Evolutionary conservation across 2,329 filamentous ascomycete species (phyloP).

Genomic region (Neurospora sp.): DNA sequence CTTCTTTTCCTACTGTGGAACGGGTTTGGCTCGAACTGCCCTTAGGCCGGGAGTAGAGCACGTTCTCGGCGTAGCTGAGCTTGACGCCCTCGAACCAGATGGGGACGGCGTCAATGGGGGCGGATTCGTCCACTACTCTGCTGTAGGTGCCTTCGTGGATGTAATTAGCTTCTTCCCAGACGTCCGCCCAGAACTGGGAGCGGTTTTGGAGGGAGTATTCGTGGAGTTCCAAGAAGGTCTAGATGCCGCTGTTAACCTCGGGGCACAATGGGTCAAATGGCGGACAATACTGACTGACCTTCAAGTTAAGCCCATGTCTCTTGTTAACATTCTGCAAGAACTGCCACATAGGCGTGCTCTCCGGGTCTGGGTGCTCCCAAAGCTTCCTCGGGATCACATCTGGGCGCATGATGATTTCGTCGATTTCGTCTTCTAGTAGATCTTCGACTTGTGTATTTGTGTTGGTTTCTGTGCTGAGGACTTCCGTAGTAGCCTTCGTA

Average conservation of each 20-base stretch:
- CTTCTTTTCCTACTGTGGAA: slow-evolving; percentile 55
- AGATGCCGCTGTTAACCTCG: not conserved
- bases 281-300: slow-evolving; percentile 32
- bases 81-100: slow-evolving; percentile 66
- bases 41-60: slow-evolving; percentile 49
- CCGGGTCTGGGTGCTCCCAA: slow-evolving; percentile 49
- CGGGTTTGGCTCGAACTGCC: slow-evolving; percentile 30
- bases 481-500: not conserved
- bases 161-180: slow-evolving; percentile 49
- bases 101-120: slow-evolving; percentile 61
- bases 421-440: not conserved
- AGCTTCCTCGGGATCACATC: not conserved
- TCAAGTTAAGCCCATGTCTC: slow-evolving; percentile 43
- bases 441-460: not conserved
- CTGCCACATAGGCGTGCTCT: slow-evolving; percentile 52
- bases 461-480: not conserved
- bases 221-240: slow-evolving; percentile 63
- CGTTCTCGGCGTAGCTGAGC: slow-evolving; percentile 73
- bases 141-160: slow-evolving; percentile 53
- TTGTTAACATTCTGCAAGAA: slow-evolving; percentile 58
- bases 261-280: not conserved
- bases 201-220: slow-evolving; percentile 55
- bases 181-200: slow-evolving; percentile 53
- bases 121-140: slow-evolving; percentile 56
- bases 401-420: not conserved